Evolutionary conservation across 352 stramenopile species (phyloP).

Genomic region (Aphanomyces astaci): DNA sequence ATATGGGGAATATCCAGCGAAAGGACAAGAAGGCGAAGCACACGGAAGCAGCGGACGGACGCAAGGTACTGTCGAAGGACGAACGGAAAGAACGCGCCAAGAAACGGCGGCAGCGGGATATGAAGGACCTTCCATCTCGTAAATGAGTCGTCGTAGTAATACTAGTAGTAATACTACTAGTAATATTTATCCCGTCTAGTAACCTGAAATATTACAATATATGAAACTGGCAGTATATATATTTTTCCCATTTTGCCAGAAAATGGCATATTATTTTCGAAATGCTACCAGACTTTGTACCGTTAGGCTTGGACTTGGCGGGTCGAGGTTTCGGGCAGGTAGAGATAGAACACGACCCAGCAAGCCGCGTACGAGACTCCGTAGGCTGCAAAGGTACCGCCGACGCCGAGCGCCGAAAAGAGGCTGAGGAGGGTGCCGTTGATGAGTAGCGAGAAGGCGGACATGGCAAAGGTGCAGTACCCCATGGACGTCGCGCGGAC

Average conservation of each 20-base stretch:
- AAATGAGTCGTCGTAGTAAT: constrained; percentile 29
- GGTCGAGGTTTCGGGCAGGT: constrained; percentile 12
- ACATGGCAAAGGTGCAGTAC: constrained; percentile 86
- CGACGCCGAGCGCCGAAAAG: constrained; percentile 58
- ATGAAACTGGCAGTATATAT: too few species aligned
- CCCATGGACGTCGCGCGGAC: constrained; percentile 81
- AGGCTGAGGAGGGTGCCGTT: constrained; percentile 74
- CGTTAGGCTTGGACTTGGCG: neutral
- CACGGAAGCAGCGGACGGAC: constrained; percentile 45
- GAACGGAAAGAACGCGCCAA: constrained; percentile 52
- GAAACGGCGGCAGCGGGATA: constrained; percentile 52
- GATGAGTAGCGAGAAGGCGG: constrained; percentile 70
- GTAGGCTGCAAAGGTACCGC: constrained; percentile 58
- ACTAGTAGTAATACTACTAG: too few species aligned
- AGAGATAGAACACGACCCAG: constrained; percentile 24
- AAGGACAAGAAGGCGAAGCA: constrained; percentile 33
- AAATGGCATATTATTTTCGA: too few species aligned
- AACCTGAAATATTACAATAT: too few species aligned
- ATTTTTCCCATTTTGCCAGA: too few species aligned
- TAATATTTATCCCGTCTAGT: too few species aligned
- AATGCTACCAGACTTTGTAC: too few species aligned
- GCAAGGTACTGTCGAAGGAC: constrained; percentile 60
- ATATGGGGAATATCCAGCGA: neutral
- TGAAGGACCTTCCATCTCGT: constrained; percentile 54
- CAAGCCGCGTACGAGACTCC: constrained; percentile 60